These are phyloP conservation scores for Sclerotinia spermophila DNA, from an alignment of 2,329 filamentous ascomycete species.

Conservation along the genomic window DNA sequence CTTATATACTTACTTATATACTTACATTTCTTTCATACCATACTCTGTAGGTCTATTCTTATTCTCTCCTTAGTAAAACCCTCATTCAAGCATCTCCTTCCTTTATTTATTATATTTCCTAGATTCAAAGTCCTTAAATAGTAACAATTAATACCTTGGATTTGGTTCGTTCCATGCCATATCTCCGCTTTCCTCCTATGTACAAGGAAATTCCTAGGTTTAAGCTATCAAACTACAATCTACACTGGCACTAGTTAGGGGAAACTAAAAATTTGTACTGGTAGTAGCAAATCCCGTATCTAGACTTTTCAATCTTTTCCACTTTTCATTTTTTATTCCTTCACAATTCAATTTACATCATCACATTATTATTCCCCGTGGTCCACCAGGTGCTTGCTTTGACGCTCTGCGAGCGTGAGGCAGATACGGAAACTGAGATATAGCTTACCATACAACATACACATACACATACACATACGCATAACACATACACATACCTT, in stretches of 20 bases:
- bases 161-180: neutral
- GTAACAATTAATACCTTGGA: neutral
- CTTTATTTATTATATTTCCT: neutral
- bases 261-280: neutral
- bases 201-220: neutral
- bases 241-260: neutral
- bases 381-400: constrained; percentile 5
- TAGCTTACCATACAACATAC: neutral
- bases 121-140: neutral
- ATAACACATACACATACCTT: neutral
- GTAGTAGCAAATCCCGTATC: constrained; percentile 12
- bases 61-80: neutral
- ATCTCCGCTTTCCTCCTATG: neutral
- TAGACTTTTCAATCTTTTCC: constrained; percentile 4
- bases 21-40: neutral
- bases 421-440: constrained; percentile 7
- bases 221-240: neutral
- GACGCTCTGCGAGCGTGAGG: constrained; percentile 8
- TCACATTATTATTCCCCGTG: neutral
- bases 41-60: neutral
- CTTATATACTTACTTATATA: neutral
- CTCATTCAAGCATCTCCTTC: neutral
- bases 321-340: constrained; percentile 8
- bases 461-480: neutral
- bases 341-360: neutral